A percentile compares a stretch with the other conserved stretches of the same genome.
phyloP scores from a whole-genome alignment of 2,329 filamentous ascomycete genomes.

The Chaetomium olivaceum region DNA sequence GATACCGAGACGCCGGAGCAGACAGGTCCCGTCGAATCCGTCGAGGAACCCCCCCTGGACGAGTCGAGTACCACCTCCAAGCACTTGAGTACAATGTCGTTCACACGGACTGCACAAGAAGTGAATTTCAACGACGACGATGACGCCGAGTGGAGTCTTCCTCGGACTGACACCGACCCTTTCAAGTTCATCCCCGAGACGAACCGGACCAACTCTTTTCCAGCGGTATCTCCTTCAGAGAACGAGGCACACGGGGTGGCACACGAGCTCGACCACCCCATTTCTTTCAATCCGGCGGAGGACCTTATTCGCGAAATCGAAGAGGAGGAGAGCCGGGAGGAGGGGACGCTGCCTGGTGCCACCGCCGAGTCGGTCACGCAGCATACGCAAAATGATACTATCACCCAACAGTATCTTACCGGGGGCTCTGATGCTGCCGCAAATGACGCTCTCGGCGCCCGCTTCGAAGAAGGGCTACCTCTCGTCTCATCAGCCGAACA shows the following conservation, averaged over 20 bases:
- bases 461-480: slow-evolving; percentile 70
- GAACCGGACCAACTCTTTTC: slow-evolving; percentile 65
- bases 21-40: slow-evolving; percentile 12
- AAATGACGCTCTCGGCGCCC: slow-evolving; percentile 53
- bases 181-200: slow-evolving; percentile 61
- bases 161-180: slow-evolving; percentile 55
- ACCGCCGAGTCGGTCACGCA: slow-evolving; percentile 24
- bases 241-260: slow-evolving; percentile 26
- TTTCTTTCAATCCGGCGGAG: slow-evolving; percentile 53
- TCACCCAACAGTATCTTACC: slow-evolving; percentile 44
- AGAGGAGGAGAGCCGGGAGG: slow-evolving; percentile 47
- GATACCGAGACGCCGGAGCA: slow-evolving; percentile 7
- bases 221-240: slow-evolving; percentile 52
- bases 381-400: slow-evolving; percentile 28
- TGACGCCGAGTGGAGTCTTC: slow-evolving; percentile 58
- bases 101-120: slow-evolving; percentile 64
- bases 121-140: slow-evolving; percentile 60
- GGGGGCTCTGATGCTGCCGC: slow-evolving; percentile 45
- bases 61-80: slow-evolving; percentile 44
- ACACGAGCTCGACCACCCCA: slow-evolving; percentile 41
- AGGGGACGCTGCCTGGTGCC: slow-evolving; percentile 38
- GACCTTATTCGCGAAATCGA: slow-evolving; percentile 57
- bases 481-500: slow-evolving; percentile 50
- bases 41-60: slow-evolving; percentile 17
- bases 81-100: slow-evolving; percentile 63